phyloP scores from a whole-genome alignment of 371 early-diverging fungal genomes.

The Catenaria anguillulae region DNA sequence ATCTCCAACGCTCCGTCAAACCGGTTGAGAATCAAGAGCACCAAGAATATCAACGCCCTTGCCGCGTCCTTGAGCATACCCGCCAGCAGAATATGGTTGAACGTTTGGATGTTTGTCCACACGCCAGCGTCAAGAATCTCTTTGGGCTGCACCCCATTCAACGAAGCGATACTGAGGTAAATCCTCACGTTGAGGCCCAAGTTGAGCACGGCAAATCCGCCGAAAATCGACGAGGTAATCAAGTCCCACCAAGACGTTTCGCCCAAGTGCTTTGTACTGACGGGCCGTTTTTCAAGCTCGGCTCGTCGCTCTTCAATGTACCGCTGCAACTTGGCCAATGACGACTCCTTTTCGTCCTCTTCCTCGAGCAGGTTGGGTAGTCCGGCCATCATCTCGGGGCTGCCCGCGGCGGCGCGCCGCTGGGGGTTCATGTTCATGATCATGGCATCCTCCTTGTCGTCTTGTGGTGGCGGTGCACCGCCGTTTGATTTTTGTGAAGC shows the following conservation, averaged over 20 bases:
- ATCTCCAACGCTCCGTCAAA: too few species aligned
- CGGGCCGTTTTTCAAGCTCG: not conserved
- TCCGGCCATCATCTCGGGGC: not conserved
- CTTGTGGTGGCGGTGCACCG: too few species aligned
- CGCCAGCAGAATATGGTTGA: not conserved
- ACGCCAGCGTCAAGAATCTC: not conserved
- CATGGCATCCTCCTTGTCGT: not conserved
- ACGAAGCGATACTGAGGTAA: too few species aligned
- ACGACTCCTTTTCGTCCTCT: not conserved
- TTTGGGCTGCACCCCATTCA: too few species aligned
- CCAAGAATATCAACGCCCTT: too few species aligned
- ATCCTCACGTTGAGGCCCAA: not conserved
- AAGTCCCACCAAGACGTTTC: slow-evolving; percentile 1
- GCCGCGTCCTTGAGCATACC: slow-evolving; percentile 4
- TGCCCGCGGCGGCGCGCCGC: not conserved
- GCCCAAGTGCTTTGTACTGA: not conserved
- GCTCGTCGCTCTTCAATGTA: not conserved
- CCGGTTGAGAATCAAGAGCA: not conserved
- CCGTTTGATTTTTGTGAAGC: too few species aligned
- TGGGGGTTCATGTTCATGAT: not conserved
- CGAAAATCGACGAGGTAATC: not conserved
- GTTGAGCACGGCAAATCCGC: not conserved
- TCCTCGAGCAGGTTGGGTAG: not conserved
- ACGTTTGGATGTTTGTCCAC: not conserved
- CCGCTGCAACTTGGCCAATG: not conserved